Base-by-base conservation (phyloP, 805 yeast genomes). In the Sungouiella blattae region DNA sequence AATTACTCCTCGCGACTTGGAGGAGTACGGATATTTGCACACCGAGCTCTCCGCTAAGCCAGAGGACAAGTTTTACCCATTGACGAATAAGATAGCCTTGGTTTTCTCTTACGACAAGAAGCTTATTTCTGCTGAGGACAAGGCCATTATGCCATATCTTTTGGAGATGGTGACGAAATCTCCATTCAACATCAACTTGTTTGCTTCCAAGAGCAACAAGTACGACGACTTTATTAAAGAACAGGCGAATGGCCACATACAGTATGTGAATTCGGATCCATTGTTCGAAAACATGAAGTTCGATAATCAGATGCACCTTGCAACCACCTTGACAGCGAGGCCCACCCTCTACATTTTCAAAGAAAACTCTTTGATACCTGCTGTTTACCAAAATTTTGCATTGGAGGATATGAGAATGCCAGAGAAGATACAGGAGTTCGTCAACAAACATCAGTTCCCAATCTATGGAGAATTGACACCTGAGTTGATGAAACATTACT, bases 341-440 rank as follows among this genome's bases (percentile, higher is more conserved):
- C 94, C 94, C 2, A 77, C 85, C 11, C 47, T 84, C 13, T 58
- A 78, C 20, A 62, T 81, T 15, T 73, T 80, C 54, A 80, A 75
- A 46, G 82, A 82, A 35, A 72, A 74, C 35, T 62, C 77, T 11
- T 52, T 75, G 36, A 50, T 73, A 21, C 71, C 85, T 0, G 60
- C 63, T 4, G 70, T 80, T 4, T 80, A 57, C 44, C 83, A 75
- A 45, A 78, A 76, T 37, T 78, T 75, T 57, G 78, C 80, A 0
- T 74, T 87, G 5, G 77, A 76, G 32, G 86, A 83, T 46, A 69
- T 74, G 37, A 69, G 93, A 43, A 69, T 75, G 43, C 57, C 57
- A 12, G 64, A 62, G 15, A 56, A 61, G 26, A 64, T 84, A 7
- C 52, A 67, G 43, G 52, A 69, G 11, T 84, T 83, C 64, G 57